A percentile compares a stretch with the other conserved stretches of the same genome.
These are phyloP conservation scores for Camelina hispida DNA, from an alignment of 345 rosid genomes.

Conservation along the genomic window DNA sequence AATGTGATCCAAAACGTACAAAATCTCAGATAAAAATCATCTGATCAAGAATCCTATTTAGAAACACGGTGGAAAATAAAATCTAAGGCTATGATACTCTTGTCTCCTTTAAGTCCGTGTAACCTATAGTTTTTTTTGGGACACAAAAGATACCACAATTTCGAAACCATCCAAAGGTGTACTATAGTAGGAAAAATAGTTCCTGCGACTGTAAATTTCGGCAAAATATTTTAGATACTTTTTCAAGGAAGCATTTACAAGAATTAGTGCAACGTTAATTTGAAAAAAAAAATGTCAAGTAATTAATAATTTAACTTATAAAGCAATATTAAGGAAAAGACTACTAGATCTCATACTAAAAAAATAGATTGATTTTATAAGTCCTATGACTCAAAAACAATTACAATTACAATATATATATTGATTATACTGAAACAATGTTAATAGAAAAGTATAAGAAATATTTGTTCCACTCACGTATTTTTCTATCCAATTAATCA, in stretches of 20 bases:
- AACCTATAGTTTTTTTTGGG: constrained; percentile 27
- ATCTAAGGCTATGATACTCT: constrained; percentile 39
- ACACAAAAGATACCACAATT: background rate
- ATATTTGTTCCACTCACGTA: background rate
- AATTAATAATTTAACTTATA: background rate
- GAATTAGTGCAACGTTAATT: background rate
- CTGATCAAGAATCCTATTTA: constrained; percentile 32
- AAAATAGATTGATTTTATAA: background rate
- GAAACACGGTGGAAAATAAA: constrained; percentile 32
- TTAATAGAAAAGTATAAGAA: background rate
- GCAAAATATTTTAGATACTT: background rate
- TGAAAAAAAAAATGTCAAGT: background rate
- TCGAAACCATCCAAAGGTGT: constrained; percentile 26
- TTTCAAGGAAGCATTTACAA: background rate
- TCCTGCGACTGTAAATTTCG: background rate
- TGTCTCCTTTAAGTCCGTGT: constrained; percentile 44
- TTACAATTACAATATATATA: background rate
- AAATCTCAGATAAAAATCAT: constrained; percentile 3
- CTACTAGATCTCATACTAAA: background rate
- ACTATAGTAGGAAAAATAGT: constrained; percentile 4
- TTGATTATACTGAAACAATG: too few species aligned
- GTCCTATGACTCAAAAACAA: background rate
- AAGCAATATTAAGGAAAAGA: background rate
- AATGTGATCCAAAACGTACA: constrained; percentile 13
- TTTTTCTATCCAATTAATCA: background rate